Conservation (phyloP, 1,284 basidiomycete genomes). For the Fomitopsis pinicola region DNA sequence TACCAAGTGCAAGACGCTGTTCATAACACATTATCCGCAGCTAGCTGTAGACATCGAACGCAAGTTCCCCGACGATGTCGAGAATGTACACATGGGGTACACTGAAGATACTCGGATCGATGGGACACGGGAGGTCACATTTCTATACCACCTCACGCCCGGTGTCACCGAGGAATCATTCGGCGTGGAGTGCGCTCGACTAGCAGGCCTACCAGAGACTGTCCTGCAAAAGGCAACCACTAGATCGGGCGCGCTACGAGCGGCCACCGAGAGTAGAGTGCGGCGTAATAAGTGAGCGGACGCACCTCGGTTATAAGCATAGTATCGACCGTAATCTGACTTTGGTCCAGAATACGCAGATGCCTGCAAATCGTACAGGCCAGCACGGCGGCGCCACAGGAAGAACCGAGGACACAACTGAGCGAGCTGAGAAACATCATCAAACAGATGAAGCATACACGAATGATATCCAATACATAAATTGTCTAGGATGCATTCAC, state of each 20-base stretch:
- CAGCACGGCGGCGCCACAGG: constrained; percentile 5
- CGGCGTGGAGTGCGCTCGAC: constrained; percentile 84
- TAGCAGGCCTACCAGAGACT: constrained; percentile 74
- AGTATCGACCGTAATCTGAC: background rate
- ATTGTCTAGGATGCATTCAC: constrained; percentile 13
- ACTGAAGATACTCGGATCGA: constrained; percentile 60
- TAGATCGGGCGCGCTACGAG: constrained; percentile 55
- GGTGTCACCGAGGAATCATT: constrained; percentile 83
- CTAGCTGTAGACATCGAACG: constrained; percentile 56
- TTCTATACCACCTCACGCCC: constrained; percentile 71
- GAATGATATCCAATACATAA: constrained; percentile 6
- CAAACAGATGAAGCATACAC: constrained; percentile 8
- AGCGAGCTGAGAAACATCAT: constrained; percentile 11
- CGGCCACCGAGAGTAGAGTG: constrained; percentile 43
- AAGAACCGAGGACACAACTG: constrained; percentile 8
- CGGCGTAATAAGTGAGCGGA: constrained; percentile 44
- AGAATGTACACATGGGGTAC: constrained; percentile 88
- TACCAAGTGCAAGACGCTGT: constrained; percentile 78
- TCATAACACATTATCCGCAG: constrained; percentile 91
- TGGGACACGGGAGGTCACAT: constrained; percentile 76
- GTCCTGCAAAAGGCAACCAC: constrained; percentile 59
- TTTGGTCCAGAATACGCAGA: constrained; percentile 17
- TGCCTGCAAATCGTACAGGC: constrained; percentile 13
- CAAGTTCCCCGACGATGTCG: constrained; percentile 52
- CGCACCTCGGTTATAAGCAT: background rate